Evolutionary conservation across 176 grass and related monocot genomes (phyloP), one percentile per base, ranked within the genome.

Genomic region (Aegilops sharonensis): DNA sequence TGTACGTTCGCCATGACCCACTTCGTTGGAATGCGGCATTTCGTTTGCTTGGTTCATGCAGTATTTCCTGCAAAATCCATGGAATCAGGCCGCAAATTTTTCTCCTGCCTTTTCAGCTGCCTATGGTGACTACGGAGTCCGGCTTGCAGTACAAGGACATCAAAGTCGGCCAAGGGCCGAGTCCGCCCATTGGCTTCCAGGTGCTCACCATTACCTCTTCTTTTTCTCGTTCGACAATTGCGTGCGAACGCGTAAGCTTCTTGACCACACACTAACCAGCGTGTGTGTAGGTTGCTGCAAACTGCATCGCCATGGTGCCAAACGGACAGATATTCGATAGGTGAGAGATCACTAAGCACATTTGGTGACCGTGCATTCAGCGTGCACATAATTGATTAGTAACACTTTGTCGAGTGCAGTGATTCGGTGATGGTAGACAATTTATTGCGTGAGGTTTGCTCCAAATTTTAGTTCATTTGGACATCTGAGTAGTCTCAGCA

Each of bases 121-220:
- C 93, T 15, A 92, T 91, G 96, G 88, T 94, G 65, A 95, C 96
- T 36, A 98, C 93, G 29, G 96, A 95, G 70, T 94, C 94, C 47
- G 96, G 96, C 2, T 64, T 95, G 61, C 96, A 98, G 64, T 98
- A 92, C 79, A 98, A 92, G 77, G 96, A 98, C 88, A 98, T 95
- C 88, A 85, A 82, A 89, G 87, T 91, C 11, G 96, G 96, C 1
- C 27, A 79, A 87, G 96, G 97, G 37, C 94, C 94, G 21, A 95
- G 87, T 14, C 97, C 97, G 72, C 94, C 97, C 67, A 9, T 95
- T 42, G 93, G 96, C 75, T 98, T 94, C 81, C 96, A 98, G 93
- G 95, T 98, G 32, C 76, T 37, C 47, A 64, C 8, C 4, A 11
- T 61, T 3, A 15, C 9, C 4, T 15, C 9, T 18, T 37, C 10